Evolutionary conservation across 805 yeast species (phyloP), one percentile per base, ranked within the genome.

Genomic region (Myxozyma vanderwaltii): DNA sequence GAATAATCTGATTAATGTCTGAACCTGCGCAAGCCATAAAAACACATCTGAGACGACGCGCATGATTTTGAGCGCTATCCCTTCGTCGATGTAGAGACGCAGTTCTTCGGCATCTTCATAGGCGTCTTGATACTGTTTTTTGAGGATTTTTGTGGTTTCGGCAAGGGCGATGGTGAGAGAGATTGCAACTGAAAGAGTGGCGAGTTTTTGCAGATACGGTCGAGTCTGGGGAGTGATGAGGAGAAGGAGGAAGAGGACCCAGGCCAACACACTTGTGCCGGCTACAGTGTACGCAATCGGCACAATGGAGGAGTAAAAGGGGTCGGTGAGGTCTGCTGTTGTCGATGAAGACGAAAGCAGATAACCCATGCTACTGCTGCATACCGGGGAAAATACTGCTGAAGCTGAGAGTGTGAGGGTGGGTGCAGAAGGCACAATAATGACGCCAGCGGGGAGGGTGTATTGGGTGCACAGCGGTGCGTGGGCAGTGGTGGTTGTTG

Each of bases 241-340:
- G 44, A 86, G 75, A 35, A 87, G 72, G 17, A 86, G 61, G 51
- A 86, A 73, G 26, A 89, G 75, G 83, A 88, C 82, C 95, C 95
- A 89, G 27, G 85, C 76, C 15, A 86, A 79, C 6, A 70, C 72
- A 3, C 72, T 68, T 15, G 69, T 65, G 6, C 72, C 75, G 4
- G 74, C 58, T 26, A 73, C 50, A 2, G 73, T 64, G 55, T 66
- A 73, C 1, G 71, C 69, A 12, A 72, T 67, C n/a, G 75, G 75
- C 4, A 70, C 59, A 19, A 67, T 68, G 4, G 70, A 63, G 7
- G 74, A 73, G 56, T 69, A 69, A 53, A 72, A 72, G 29, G 74
- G 72, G 38, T 63, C 61, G 26, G 56, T 48, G 36, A 63, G 55
- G 8, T 49, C 39, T 3, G 61, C 40, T 3, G 58, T 24, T 21